Evolutionary conservation across 768 basidiomycete species (phyloP), one percentile per base, ranked within the genome.

Genomic region (Phlebiopsis gigantea): DNA sequence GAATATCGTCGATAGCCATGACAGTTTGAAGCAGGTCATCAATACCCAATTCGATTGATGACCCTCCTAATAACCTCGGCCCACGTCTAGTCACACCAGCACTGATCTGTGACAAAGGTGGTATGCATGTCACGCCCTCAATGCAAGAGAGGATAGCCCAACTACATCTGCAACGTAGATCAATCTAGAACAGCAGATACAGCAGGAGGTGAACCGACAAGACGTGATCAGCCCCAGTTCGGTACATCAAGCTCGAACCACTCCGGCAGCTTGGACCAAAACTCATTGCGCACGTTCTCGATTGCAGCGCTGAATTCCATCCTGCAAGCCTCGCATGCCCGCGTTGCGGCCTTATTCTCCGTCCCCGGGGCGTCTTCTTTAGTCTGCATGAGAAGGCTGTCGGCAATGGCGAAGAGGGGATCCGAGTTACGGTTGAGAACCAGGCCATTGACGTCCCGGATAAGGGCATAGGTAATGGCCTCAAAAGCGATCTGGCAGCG

Each of bases 401-500:
- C 83, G 66, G 80, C 72, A 62, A 89, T 86, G 6, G 85, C 83
- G 61, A 84, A 87, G 26, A 90, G 70, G 0, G 87, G 86, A 59
- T 90, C 87, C 4, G 81, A 83, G 62, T 78, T 84, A 45, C 85
- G 79, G 61, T 85, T 81, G 57, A 77, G 79, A 19, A 84, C 74
- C 55, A 85, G 77, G 10, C 85, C 86, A 67, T 87, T 87, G 60
- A 86, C 79, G 62, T 89, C 87, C 48, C 84, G 80, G 55, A 90
- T 76, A 46, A 90, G 79, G 62, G 89, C 83, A 65, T 88, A 88
- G 4, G 85, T 86, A 59, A 87, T 81, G 10, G 79, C 78, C 65
- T 89, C 88, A 62, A 88, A 90, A 2, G 85, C 84, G 21, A 84
- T 75, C 68, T 84, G 84, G 68, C 87, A 90, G 22, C 79, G 70